A percentile compares a stretch with the other conserved stretches of the same genome.
Evolutionary conservation across 192 early-diverging fungal genomes (phyloP).

Genomic region (Backusella sp.): DNA sequence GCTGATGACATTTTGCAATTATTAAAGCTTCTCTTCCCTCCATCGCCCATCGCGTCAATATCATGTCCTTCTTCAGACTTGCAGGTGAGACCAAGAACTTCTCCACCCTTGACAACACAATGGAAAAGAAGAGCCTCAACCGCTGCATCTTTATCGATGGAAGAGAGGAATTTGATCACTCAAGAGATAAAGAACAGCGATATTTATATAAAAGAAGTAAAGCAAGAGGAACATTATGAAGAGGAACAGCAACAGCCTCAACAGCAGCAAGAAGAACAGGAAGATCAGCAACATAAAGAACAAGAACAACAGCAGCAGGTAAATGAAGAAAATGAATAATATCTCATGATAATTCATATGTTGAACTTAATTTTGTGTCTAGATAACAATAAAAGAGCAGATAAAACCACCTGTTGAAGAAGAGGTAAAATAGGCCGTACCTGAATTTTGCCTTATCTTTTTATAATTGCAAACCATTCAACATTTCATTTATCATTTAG

Average conservation of each 20-base stretch:
- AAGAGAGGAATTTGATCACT: background rate
- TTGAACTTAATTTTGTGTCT: background rate
- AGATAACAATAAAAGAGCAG: conserved; percentile 3
- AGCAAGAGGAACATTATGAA: background rate
- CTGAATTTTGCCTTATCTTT: background rate
- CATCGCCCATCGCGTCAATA: conserved; percentile 16
- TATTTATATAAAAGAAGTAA: background rate
- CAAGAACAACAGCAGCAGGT: background rate
- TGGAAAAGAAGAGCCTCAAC: conserved; percentile 17
- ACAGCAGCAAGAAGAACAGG: background rate
- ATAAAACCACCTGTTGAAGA: background rate
- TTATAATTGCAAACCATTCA: background rate
- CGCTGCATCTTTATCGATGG: background rate
- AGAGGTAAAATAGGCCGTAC: background rate
- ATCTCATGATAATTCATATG: background rate
- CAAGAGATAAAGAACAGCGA: background rate
- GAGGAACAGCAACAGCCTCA: background rate
- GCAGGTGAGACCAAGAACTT: conserved; percentile 10
- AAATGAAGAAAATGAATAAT: background rate
- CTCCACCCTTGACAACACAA: conserved; percentile 14
- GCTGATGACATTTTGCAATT: conserved; percentile 43
- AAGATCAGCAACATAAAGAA: no score
- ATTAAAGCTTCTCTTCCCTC: conserved; percentile 26
- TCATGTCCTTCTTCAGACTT: conserved; percentile 24
- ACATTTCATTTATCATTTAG: background rate